phyloP scores from a whole-genome alignment of 2,329 filamentous ascomycete species.

The Lachnum nothofagi region DNA sequence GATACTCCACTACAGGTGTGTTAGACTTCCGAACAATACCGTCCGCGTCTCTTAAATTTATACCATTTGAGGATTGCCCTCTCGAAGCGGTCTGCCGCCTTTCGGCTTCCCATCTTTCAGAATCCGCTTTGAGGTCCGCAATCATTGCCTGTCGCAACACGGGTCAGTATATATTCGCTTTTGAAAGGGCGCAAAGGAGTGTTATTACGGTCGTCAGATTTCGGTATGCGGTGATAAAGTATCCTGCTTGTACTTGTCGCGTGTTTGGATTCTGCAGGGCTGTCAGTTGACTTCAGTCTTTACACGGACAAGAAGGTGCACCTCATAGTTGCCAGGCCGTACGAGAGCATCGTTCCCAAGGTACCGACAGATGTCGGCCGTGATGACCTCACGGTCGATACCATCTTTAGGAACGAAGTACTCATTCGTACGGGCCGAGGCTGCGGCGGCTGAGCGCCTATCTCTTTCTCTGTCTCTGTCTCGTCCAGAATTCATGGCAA shows the following conservation, averaged over 20 bases:
- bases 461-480: constrained; percentile 25
- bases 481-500: constrained; percentile 24
- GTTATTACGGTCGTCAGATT: constrained; percentile 65
- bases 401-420: constrained; percentile 77
- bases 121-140: constrained; percentile 49
- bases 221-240: constrained; percentile 73
- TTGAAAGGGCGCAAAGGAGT: constrained; percentile 18
- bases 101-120: constrained; percentile 43
- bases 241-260: constrained; percentile 61
- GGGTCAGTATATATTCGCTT: constrained; percentile 16
- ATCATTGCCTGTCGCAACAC: constrained; percentile 45
- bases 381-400: constrained; percentile 79
- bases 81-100: constrained; percentile 27
- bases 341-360: constrained; percentile 77
- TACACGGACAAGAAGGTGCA: constrained; percentile 40
- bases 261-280: constrained; percentile 46
- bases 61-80: constrained; percentile 33
- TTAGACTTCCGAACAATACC: constrained; percentile 33
- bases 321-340: constrained; percentile 68
- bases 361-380: constrained; percentile 78
- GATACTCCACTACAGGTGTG: constrained; percentile 34
- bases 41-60: constrained; percentile 29
- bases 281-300: constrained; percentile 5
- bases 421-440: constrained; percentile 59
- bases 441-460: constrained; percentile 32